These are phyloP conservation scores for Aspergillus viridinutans DNA, from an alignment of 2,329 filamentous ascomycete species.

Conservation along the genomic window DNA sequence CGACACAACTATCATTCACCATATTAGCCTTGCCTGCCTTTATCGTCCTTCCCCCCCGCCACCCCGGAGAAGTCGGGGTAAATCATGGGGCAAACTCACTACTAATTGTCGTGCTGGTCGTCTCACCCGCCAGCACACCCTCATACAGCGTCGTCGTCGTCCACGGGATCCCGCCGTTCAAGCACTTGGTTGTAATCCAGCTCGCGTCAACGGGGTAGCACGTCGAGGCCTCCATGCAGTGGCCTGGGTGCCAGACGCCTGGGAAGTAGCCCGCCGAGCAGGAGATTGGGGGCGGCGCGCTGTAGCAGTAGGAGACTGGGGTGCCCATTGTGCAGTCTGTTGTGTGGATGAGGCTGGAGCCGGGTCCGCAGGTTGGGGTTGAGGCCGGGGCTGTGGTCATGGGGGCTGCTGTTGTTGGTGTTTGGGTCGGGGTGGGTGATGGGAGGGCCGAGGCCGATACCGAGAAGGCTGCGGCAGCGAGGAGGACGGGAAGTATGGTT, in stretches of 20 bases:
- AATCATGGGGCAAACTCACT: too few relatives aligned
- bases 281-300: conserved; percentile 12
- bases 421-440: background rate
- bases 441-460: background rate
- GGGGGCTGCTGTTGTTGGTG: background rate
- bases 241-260: conserved; percentile 22
- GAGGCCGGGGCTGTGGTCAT: background rate
- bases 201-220: conserved; percentile 19
- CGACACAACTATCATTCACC: conserved; percentile 13
- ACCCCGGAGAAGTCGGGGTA: too few relatives aligned
- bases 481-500: background rate
- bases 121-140: conserved; percentile 15
- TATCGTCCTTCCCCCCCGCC: too few relatives aligned
- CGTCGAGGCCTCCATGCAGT: conserved; percentile 18
- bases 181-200: conserved; percentile 23
- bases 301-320: conserved; percentile 20
- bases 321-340: conserved; percentile 25
- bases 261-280: conserved; percentile 20
- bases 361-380: background rate
- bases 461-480: background rate
- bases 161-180: conserved; percentile 19
- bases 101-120: conserved; percentile 14
- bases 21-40: too few relatives aligned
- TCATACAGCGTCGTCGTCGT: conserved; percentile 18
- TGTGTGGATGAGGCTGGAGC: conserved; percentile 6